Evolutionary conservation across 2,329 filamentous ascomycete genomes (phyloP).

Genomic region (Penicillium fuscoglaucum): DNA sequence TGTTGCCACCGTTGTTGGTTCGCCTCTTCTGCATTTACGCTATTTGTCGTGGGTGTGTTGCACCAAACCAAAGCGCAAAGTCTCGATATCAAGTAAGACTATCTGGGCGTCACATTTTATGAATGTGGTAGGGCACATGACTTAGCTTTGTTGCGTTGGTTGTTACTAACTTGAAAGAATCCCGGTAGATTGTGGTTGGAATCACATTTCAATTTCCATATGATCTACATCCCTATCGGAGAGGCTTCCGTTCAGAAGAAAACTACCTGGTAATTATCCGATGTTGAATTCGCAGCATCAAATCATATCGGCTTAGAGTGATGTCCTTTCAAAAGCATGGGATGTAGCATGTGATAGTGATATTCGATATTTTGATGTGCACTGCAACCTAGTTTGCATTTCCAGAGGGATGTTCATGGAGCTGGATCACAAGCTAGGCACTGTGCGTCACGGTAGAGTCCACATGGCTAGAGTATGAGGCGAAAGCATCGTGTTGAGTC

Average conservation of each 20-base stretch:
- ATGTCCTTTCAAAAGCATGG: not conserved
- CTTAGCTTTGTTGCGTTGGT: not conserved
- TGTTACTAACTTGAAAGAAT: not conserved
- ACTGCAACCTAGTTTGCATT: too few species aligned
- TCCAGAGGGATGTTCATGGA: too few species aligned
- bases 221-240: not conserved
- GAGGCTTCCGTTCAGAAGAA: not conserved
- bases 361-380: not conserved
- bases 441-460: too few species aligned
- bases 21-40: not conserved
- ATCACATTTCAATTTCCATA: not conserved
- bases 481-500: too few species aligned
- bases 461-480: too few species aligned
- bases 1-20: not conserved
- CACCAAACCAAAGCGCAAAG: not conserved
- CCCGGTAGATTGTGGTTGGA: not conserved
- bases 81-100: not conserved
- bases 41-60: slow-evolving; percentile 3
- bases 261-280: not conserved
- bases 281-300: too few species aligned
- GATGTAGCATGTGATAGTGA: not conserved
- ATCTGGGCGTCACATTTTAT: not conserved
- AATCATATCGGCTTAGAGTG: not conserved
- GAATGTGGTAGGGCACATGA: not conserved
- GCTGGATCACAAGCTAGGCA: too few species aligned